Conservation (phyloP, 2,329 filamentous ascomycete genomes). For the Celoporthe dispersa region DNA sequence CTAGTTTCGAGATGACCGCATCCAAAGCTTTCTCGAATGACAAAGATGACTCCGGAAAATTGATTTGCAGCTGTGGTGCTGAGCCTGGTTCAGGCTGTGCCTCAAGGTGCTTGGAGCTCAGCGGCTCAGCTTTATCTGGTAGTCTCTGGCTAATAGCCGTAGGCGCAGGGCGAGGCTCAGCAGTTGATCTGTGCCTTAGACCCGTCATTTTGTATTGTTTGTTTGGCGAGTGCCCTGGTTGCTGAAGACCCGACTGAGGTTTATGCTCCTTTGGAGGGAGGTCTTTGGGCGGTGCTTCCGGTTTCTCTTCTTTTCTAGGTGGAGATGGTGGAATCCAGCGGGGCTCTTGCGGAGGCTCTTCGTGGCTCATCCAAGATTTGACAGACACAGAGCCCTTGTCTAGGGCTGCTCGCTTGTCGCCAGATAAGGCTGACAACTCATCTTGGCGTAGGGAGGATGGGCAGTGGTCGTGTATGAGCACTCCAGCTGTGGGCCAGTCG, state of each 20-base stretch:
- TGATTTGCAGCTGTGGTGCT: constrained; percentile 32
- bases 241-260: not conserved
- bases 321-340: constrained; percentile 6
- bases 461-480: constrained; percentile 27
- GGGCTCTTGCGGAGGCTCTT: not conserved
- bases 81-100: not conserved
- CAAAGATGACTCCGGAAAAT: constrained; percentile 35
- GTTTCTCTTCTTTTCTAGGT: constrained; percentile 11
- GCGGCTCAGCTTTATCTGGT: not conserved
- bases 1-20: constrained; percentile 36
- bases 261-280: not conserved
- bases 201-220: constrained; percentile 21
- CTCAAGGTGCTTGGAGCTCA: not conserved
- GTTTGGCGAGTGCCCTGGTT: constrained; percentile 16
- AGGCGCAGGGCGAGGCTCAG: constrained; percentile 14
- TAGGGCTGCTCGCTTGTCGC: not conserved
- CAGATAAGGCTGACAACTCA: not conserved
- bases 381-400: not conserved
- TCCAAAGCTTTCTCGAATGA: constrained; percentile 37
- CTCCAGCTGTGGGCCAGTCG: constrained; percentile 30
- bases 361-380: not conserved
- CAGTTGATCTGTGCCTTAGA: constrained; percentile 5
- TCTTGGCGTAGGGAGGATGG: constrained; percentile 1
- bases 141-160: constrained; percentile 8
- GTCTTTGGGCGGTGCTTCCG: constrained; percentile 24